Evolutionary conservation across 2,329 filamentous ascomycete genomes (phyloP).

Genomic region (Aspergillus felis): DNA sequence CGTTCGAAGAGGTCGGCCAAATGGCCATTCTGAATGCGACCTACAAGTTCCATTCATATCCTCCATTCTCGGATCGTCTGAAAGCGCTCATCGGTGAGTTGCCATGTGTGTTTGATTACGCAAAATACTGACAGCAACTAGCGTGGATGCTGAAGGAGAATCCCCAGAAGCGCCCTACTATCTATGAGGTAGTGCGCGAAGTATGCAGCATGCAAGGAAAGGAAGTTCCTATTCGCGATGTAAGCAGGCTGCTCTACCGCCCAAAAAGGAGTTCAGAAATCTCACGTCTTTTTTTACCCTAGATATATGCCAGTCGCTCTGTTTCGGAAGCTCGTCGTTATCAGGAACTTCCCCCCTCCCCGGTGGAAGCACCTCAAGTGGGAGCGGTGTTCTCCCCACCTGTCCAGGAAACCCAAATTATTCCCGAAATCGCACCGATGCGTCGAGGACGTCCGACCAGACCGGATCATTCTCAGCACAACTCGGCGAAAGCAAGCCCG

Average conservation of each 20-base stretch:
- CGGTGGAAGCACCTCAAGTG: conserved; percentile 59
- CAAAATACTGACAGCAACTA: conserved; percentile 18
- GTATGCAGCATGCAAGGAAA: conserved; percentile 84
- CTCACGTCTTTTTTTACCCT: neutral
- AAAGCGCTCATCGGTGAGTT: conserved; percentile 81
- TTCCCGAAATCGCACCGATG: conserved; percentile 94
- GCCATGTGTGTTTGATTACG: neutral
- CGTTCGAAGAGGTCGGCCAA: conserved; percentile 96
- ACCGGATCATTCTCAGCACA: conserved; percentile 41
- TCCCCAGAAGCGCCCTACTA: conserved; percentile 76
- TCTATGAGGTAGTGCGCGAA: conserved; percentile 88
- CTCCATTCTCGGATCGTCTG: conserved; percentile 80
- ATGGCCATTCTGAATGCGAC: conserved; percentile 95
- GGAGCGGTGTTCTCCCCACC: conserved; percentile 80
- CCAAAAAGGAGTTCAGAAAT: neutral
- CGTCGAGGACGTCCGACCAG: conserved; percentile 72
- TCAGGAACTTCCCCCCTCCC: conserved; percentile 56
- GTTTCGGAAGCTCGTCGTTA: conserved; percentile 61
- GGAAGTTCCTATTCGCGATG: conserved; percentile 83
- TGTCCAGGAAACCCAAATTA: conserved; percentile 62
- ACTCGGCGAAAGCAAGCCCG: conserved; percentile 55
- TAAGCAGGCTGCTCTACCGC: conserved; percentile 43
- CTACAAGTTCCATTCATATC: conserved; percentile 86
- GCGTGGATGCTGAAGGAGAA: conserved; percentile 88
- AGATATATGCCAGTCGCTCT: conserved; percentile 68